Evolutionary conservation across 768 basidiomycete species (phyloP).

Genomic region (Amanita pallidorosea): DNA sequence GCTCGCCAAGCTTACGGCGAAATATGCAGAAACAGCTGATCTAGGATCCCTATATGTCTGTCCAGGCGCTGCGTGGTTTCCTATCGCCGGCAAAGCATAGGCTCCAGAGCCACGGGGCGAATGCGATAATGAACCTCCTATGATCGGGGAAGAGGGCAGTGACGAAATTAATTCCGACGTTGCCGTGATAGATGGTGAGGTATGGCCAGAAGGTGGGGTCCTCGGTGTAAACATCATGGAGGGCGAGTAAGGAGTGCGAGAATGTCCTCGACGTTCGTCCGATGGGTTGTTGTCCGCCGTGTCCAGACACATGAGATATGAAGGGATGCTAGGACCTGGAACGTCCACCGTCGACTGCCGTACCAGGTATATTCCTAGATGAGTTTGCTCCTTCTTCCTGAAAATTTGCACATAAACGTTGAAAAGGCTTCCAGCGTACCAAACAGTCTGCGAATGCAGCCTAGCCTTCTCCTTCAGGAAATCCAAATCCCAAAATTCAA

Average conservation of each 20-base stretch:
- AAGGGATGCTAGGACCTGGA: constrained; percentile 57
- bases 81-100: constrained; percentile 30
- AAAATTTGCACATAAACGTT: constrained; percentile 87
- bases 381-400: constrained; percentile 61
- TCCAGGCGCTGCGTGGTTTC: constrained; percentile 34
- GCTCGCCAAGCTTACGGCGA: constrained; percentile 73
- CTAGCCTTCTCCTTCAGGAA: constrained; percentile 76
- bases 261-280: background rate
- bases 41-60: constrained; percentile 76
- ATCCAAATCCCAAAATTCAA: constrained; percentile 87
- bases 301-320: constrained; percentile 8
- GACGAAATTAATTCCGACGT: constrained; percentile 1
- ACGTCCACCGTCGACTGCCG: constrained; percentile 77
- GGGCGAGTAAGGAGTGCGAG: constrained; percentile 6
- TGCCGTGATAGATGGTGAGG: constrained; percentile 12
- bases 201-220: constrained; percentile 10
- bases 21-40: constrained; percentile 64
- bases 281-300: background rate
- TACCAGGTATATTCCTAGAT: constrained; percentile 85
- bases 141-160: constrained; percentile 4
- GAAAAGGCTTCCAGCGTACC: constrained; percentile 83
- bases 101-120: constrained; percentile 4
- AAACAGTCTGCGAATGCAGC: constrained; percentile 76
- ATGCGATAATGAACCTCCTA: background rate
- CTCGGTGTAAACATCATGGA: constrained; percentile 8